Evolutionary conservation across 768 basidiomycete genomes (phyloP).

Genomic region (Calocybe indica): DNA sequence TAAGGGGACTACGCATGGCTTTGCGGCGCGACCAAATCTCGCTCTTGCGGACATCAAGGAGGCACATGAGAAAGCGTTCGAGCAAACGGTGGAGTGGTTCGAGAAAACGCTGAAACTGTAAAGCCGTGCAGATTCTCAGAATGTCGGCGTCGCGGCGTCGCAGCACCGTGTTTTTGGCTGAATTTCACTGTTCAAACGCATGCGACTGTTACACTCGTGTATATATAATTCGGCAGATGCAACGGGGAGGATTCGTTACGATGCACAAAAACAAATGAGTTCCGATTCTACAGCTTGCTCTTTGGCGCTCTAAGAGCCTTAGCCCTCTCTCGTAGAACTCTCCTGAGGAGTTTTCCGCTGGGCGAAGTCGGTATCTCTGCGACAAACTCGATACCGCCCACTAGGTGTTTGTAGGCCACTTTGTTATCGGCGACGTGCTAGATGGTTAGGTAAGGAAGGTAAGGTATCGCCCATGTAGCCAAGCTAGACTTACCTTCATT

Average conservation of each 20-base stretch:
- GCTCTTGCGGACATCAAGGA: slow-evolving; percentile 17
- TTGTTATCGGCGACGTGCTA: slow-evolving; percentile 54
- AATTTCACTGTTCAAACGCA: no score
- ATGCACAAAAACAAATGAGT: no score
- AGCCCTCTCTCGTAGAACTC: slow-evolving; percentile 43
- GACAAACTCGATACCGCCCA: slow-evolving; percentile 53
- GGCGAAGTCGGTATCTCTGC: slow-evolving; percentile 56
- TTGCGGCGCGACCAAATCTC: slow-evolving; percentile 18
- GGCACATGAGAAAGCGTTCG: slow-evolving; percentile 17
- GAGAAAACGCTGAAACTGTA: slow-evolving; percentile 9
- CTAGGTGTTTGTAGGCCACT: slow-evolving; percentile 50
- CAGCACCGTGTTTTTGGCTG: no score
- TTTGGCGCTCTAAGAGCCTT: slow-evolving; percentile 12
- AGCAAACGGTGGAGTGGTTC: slow-evolving; percentile 19
- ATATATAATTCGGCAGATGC: no score
- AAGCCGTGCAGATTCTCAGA: neutral
- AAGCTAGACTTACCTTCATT: slow-evolving; percentile 29
- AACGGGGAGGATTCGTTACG: no score
- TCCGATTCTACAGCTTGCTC: no score
- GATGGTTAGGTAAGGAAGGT: neutral
- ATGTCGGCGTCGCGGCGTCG: neutral
- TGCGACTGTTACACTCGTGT: no score
- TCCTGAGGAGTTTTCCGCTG: slow-evolving; percentile 51
- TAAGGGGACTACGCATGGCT: slow-evolving; percentile 19
- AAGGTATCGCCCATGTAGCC: neutral